These are phyloP conservation scores for Aphanomyces invadans DNA, from an alignment of 352 stramenopile genomes.

Conservation along the genomic window DNA sequence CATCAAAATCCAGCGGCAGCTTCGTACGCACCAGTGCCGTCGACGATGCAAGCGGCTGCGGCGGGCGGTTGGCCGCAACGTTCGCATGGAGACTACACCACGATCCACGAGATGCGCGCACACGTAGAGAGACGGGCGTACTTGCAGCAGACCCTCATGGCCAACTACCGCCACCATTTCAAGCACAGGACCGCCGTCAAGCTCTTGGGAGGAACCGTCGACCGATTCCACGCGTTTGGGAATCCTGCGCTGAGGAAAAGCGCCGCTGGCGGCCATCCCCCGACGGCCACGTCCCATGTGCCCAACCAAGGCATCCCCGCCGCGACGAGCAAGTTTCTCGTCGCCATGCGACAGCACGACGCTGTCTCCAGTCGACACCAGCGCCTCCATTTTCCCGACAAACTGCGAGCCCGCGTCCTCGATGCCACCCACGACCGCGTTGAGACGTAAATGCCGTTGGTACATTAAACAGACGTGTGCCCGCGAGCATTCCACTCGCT, in stretches of 20 bases:
- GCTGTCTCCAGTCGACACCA: neutral
- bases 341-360: conserved; percentile 1
- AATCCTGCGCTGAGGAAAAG: neutral
- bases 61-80: neutral
- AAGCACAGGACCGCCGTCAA: conserved; percentile 12
- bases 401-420: neutral
- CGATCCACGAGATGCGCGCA: neutral
- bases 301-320: neutral
- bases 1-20: conserved; percentile 61
- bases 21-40: conserved; percentile 32
- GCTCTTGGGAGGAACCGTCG: conserved; percentile 2
- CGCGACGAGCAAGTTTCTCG: neutral
- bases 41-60: neutral
- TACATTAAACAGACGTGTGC: too few relatives aligned
- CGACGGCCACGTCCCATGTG: neutral
- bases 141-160: conserved; percentile 5
- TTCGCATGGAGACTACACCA: neutral
- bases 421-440: neutral
- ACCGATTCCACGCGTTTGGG: neutral
- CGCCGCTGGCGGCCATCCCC: neutral
- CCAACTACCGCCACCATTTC: conserved; percentile 6
- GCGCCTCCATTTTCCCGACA: neutral
- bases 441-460: too few relatives aligned
- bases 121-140: neutral
- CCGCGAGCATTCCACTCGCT: conserved; percentile 57